These are phyloP conservation scores for Geotrichum carabidarum DNA, from an alignment of 1,139 yeast species.

Conservation along the genomic window DNA sequence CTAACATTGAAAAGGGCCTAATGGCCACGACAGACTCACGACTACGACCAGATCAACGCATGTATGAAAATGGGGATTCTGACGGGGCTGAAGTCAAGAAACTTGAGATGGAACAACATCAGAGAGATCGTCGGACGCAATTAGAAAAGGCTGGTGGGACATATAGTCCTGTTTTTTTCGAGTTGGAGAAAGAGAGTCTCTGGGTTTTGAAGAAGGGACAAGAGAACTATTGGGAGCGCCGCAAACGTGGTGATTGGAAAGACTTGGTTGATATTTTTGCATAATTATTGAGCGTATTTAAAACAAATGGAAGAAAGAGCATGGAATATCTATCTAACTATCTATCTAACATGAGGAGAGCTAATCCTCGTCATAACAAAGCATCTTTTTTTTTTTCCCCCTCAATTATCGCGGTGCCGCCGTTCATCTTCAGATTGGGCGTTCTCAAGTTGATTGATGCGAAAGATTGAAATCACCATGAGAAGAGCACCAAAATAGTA, in stretches of 20 bases:
- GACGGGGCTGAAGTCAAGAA: slow-evolving; percentile 69
- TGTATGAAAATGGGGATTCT: slow-evolving; percentile 64
- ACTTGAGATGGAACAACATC: slow-evolving; percentile 66
- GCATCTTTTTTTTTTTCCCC: not conserved
- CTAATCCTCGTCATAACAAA: not conserved
- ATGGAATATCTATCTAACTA: not conserved
- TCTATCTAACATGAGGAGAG: not conserved
- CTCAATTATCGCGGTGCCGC: not conserved
- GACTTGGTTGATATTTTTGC: slow-evolving; percentile 25
- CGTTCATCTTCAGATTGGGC: slow-evolving; percentile 40
- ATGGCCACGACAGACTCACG: slow-evolving; percentile 88
- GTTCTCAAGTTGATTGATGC: slow-evolving; percentile 73
- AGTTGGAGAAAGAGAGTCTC: slow-evolving; percentile 34
- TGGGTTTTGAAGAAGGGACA: slow-evolving; percentile 62
- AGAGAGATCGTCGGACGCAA: slow-evolving; percentile 67
- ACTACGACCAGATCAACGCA: slow-evolving; percentile 74
- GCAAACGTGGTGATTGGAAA: slow-evolving; percentile 35
- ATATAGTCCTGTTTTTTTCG: slow-evolving; percentile 63
- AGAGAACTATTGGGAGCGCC: slow-evolving; percentile 74
- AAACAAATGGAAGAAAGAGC: not conserved
- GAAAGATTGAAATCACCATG: slow-evolving; percentile 76
- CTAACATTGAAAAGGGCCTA: slow-evolving; percentile 56
- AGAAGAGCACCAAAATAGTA: slow-evolving; percentile 76
- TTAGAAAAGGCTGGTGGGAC: slow-evolving; percentile 44
- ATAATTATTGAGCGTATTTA: not conserved